Evolutionary conservation across 345 rosid species (phyloP).

Genomic region (Lepidium aucheri): DNA sequence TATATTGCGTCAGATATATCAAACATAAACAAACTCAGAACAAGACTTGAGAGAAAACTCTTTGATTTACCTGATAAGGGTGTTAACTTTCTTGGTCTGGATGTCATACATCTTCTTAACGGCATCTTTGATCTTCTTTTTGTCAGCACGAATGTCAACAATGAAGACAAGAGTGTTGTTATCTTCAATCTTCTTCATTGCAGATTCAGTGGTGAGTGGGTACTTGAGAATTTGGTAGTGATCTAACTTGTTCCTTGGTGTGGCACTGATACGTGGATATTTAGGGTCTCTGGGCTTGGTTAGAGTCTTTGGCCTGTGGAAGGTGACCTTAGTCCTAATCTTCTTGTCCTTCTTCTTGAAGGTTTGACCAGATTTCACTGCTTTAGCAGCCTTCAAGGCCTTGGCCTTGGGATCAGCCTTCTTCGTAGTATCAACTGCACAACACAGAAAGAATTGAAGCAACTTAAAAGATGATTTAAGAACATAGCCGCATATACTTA

Average conservation of each 20-base stretch:
- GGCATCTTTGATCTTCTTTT: constrained; percentile 86
- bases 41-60: background rate
- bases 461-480: background rate
- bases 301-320: constrained; percentile 85
- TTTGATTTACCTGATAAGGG: constrained; percentile 61
- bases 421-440: constrained; percentile 40
- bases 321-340: constrained; percentile 80
- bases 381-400: constrained; percentile 82
- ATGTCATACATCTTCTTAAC: constrained; percentile 95
- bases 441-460: background rate
- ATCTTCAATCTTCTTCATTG: constrained; percentile 94
- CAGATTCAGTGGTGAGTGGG: constrained; percentile 91
- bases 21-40: background rate
- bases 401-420: constrained; percentile 81
- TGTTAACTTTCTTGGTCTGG: constrained; percentile 90
- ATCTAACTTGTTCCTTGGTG: constrained; percentile 88
- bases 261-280: constrained; percentile 71
- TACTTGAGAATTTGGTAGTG: constrained; percentile 85
- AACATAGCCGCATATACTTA: background rate
- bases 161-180: constrained; percentile 94
- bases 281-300: constrained; percentile 74
- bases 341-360: constrained; percentile 78
- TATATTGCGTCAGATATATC: background rate
- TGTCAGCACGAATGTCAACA: constrained; percentile 89
- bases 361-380: constrained; percentile 70